phyloP scores from a whole-genome alignment of 164 flowering plant genomes.

The Macadamia tetraphylla region DNA sequence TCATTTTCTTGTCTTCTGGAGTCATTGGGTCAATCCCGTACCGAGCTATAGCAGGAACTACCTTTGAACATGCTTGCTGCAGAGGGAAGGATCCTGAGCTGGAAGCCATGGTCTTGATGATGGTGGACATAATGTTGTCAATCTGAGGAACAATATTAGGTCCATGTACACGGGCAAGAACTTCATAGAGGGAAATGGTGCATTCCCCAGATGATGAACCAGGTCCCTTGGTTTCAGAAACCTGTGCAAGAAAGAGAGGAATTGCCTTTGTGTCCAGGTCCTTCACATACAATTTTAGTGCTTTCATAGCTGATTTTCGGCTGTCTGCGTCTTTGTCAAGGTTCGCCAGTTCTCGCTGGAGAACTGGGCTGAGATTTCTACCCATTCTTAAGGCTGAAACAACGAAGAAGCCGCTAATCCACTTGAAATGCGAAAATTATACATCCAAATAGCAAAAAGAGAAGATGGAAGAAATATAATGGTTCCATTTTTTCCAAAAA shows the following conservation, averaged over 20 bases:
- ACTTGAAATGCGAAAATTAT: neutral
- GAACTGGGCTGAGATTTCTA: slow-evolving; percentile 32
- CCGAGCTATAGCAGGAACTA: slow-evolving; percentile 78
- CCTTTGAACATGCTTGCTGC: slow-evolving; percentile 92
- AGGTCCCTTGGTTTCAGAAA: slow-evolving; percentile 31
- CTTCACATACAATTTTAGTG: slow-evolving; percentile 70
- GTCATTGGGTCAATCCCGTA: slow-evolving; percentile 77
- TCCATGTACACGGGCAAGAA: slow-evolving; percentile 85
- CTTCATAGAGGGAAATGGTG: slow-evolving; percentile 82
- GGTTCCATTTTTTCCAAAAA: neutral
- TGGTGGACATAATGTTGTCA: slow-evolving; percentile 70
- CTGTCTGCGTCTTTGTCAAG: neutral
- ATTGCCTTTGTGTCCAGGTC: slow-evolving; percentile 79
- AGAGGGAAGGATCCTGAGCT: slow-evolving; percentile 89
- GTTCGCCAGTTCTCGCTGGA: neutral
- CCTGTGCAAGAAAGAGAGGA: slow-evolving; percentile 76
- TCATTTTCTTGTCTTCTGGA: slow-evolving; percentile 60
- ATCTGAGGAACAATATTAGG: slow-evolving; percentile 76
- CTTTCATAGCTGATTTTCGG: slow-evolving; percentile 74
- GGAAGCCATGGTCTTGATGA: slow-evolving; percentile 61
- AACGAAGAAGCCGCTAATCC: neutral
- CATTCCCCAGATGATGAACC: slow-evolving; percentile 49
- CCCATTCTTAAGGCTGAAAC: slow-evolving; percentile 41
- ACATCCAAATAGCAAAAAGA: neutral
- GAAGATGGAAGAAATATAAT: neutral